Conservation (phyloP, 306 rosid genomes). For the Pterocarpus macrocarpus region DNA sequence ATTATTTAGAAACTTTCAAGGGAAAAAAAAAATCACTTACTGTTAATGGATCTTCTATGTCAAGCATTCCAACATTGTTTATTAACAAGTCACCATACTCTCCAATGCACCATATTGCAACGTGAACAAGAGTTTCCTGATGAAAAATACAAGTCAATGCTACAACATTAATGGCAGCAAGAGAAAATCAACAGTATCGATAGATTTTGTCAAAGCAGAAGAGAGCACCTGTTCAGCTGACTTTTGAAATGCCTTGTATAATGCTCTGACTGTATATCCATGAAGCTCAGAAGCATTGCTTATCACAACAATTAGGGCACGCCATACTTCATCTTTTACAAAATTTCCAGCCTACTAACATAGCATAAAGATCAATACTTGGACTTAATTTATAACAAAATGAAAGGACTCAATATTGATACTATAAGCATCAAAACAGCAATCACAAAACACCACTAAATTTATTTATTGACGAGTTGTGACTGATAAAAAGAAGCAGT, state of each 20-base stretch:
- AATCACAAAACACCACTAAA: slow-evolving; percentile 28
- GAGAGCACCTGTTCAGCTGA: slow-evolving; percentile 82
- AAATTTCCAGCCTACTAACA: slow-evolving; percentile 99
- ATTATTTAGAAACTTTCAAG: slow-evolving; percentile 29
- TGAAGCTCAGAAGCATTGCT: slow-evolving; percentile 98
- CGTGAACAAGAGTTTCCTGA: slow-evolving; percentile 95
- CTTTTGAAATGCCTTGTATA: slow-evolving; percentile 84
- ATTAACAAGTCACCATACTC: slow-evolving; percentile 95
- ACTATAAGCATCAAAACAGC: slow-evolving; percentile 36
- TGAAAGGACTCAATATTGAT: background rate
- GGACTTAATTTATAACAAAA: slow-evolving; percentile 28
- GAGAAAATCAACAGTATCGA: slow-evolving; percentile 37
- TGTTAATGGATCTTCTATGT: slow-evolving; percentile 85
- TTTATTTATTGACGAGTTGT: slow-evolving; percentile 27
- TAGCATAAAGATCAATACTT: slow-evolving; percentile 65
- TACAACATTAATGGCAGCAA: slow-evolving; percentile 28
- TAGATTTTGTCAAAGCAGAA: slow-evolving; percentile 45
- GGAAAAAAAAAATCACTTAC: slow-evolving; percentile 62
- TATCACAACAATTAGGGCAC: slow-evolving; percentile 82
- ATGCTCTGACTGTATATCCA: slow-evolving; percentile 88
- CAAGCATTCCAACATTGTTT: slow-evolving; percentile 84
- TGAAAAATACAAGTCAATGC: slow-evolving; percentile 42
- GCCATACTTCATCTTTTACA: slow-evolving; percentile 98
- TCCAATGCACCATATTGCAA: slow-evolving; percentile 98
- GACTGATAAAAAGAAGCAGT: slow-evolving; percentile 25